Evolutionary conservation across 371 early-diverging fungal genomes (phyloP).

Genomic region (Capniomyces stellatus): DNA sequence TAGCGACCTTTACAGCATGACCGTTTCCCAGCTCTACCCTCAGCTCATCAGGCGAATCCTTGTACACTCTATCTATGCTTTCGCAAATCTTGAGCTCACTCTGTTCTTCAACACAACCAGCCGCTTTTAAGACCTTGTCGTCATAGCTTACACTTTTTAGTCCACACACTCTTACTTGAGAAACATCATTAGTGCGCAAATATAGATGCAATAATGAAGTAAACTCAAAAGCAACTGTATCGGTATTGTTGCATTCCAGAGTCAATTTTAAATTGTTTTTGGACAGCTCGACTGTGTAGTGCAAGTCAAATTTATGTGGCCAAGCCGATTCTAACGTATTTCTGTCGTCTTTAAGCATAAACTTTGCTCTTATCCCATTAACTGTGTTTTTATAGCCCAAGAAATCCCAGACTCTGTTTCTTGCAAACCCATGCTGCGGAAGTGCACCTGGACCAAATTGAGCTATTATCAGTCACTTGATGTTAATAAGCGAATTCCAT

Average conservation of each 20-base stretch:
- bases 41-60: slow-evolving; percentile 30
- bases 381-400: slow-evolving; percentile 28
- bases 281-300: slow-evolving; percentile 60
- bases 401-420: slow-evolving; percentile 50
- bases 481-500: not conserved
- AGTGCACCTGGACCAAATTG: slow-evolving; percentile 27
- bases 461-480: slow-evolving; percentile 8
- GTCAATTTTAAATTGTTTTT: slow-evolving; percentile 44
- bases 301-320: slow-evolving; percentile 56
- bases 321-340: slow-evolving; percentile 39
- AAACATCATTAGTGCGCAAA: slow-evolving; percentile 48
- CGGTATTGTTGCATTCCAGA: slow-evolving; percentile 50
- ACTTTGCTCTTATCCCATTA: slow-evolving; percentile 39
- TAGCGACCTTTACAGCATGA: slow-evolving; percentile 26
- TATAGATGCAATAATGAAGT: slow-evolving; percentile 84
- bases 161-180: slow-evolving; percentile 38
- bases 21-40: slow-evolving; percentile 30
- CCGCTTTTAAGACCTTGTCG: slow-evolving; percentile 49
- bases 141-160: slow-evolving; percentile 34
- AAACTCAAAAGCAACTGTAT: slow-evolving; percentile 50
- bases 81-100: slow-evolving; percentile 35
- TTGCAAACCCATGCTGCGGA: slow-evolving; percentile 66
- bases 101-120: slow-evolving; percentile 15
- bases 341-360: slow-evolving; percentile 42
- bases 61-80: slow-evolving; percentile 63